phyloP scores from a whole-genome alignment of 495 filamentous ascomycete genomes.

The Friedmanniomyces simplex region DNA sequence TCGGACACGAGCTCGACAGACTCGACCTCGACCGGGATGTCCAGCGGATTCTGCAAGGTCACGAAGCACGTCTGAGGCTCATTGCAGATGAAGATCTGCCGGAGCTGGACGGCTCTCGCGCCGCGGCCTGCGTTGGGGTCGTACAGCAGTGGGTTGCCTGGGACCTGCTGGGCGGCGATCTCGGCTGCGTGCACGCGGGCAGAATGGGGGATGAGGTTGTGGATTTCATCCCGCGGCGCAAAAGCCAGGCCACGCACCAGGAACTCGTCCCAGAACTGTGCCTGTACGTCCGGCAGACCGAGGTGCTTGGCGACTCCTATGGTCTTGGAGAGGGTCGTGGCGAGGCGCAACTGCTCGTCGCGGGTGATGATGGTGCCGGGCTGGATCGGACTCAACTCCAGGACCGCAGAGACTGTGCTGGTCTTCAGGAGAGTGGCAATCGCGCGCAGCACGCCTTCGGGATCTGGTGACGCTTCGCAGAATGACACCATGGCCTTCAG shows the following conservation, averaged over 20 bases:
- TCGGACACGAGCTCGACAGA: slow-evolving; percentile 62
- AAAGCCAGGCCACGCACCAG: slow-evolving; percentile 72
- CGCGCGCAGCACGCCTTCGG: slow-evolving; percentile 74
- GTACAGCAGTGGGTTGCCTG: slow-evolving; percentile 48
- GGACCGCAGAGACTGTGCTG: slow-evolving; percentile 46
- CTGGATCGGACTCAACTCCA: neutral
- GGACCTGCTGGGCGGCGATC: neutral
- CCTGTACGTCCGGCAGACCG: slow-evolving; percentile 55
- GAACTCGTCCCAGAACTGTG: slow-evolving; percentile 95
- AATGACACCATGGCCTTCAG: slow-evolving; percentile 76
- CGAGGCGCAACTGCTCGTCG: slow-evolving; percentile 75
- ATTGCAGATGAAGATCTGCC: slow-evolving; percentile 18
- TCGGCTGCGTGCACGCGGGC: neutral
- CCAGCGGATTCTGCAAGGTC: slow-evolving; percentile 85
- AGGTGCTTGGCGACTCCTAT: slow-evolving; percentile 60
- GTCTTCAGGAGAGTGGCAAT: slow-evolving; percentile 73
- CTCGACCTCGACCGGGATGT: slow-evolving; percentile 84
- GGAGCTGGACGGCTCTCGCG: neutral
- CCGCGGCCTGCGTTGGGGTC: neutral
- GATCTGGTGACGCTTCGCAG: slow-evolving; percentile 87
- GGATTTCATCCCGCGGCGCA: slow-evolving; percentile 40
- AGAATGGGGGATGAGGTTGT: slow-evolving; percentile 60
- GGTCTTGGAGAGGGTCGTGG: slow-evolving; percentile 75
- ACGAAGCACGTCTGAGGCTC: slow-evolving; percentile 68
- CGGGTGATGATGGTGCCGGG: slow-evolving; percentile 48